Evolutionary conservation across 768 basidiomycete species (phyloP).

Genomic region (Suillus placidus): DNA sequence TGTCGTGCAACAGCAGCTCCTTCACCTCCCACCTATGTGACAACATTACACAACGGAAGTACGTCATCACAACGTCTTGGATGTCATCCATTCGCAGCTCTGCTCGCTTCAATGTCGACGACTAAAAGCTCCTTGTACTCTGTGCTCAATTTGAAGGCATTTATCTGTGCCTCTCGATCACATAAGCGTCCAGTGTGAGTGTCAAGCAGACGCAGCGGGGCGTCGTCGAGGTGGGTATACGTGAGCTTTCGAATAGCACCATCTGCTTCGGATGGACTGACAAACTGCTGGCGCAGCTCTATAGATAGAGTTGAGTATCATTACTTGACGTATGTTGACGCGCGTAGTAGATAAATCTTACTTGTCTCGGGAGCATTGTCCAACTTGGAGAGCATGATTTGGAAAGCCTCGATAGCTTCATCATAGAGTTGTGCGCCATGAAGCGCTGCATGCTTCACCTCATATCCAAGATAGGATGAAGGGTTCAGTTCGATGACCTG

Average conservation of each 20-base stretch:
- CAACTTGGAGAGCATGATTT: not conserved
- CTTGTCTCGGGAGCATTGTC: not conserved
- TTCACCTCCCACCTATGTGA: not conserved
- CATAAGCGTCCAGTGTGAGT: not conserved
- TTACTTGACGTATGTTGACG: not conserved
- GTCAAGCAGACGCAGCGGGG: not conserved
- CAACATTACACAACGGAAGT: not conserved
- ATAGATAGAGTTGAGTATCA: not conserved
- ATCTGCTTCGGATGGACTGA: not conserved
- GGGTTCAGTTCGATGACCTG: not conserved
- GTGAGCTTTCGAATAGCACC: not conserved
- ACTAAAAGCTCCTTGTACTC: constrained; percentile 4
- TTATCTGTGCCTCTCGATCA: not conserved
- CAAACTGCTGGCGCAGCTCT: not conserved
- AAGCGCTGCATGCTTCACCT: not conserved
- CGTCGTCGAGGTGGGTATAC: not conserved
- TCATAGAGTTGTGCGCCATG: not conserved
- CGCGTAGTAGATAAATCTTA: not conserved
- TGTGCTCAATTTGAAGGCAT: not conserved
- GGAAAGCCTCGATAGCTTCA: not conserved
- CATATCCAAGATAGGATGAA: not conserved
- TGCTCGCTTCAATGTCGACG: not conserved
- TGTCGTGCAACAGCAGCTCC: not conserved
- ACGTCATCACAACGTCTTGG: not conserved
- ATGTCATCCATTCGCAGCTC: not conserved